These are phyloP conservation scores for Vitis rotundifolia DNA, from an alignment of 164 flowering plant genomes.

Conservation along the genomic window DNA sequence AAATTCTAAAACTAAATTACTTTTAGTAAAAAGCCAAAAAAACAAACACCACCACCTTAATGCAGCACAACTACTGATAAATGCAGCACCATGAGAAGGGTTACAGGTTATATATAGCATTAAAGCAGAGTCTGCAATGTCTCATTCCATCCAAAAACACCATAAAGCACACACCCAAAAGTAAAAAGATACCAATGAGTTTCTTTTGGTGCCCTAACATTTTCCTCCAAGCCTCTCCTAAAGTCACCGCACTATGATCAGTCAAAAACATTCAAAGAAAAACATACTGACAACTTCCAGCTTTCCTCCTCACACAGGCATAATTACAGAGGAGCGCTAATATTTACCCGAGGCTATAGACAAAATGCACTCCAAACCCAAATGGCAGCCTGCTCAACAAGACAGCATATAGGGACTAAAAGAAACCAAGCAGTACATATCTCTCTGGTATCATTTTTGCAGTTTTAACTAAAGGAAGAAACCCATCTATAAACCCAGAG, in stretches of 20 bases:
- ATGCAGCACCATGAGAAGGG: too few relatives aligned
- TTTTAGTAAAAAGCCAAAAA: too few relatives aligned
- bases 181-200: too few relatives aligned
- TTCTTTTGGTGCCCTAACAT: background rate
- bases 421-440: constrained; percentile 8
- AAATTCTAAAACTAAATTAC: too few relatives aligned
- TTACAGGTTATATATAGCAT: too few relatives aligned
- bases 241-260: background rate
- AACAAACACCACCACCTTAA: too few relatives aligned
- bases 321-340: background rate
- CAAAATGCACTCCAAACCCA: constrained; percentile 14
- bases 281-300: background rate
- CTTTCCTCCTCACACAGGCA: background rate
- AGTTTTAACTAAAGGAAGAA: constrained; percentile 17
- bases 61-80: too few relatives aligned
- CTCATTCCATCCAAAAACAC: too few relatives aligned
- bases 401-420: constrained; percentile 3
- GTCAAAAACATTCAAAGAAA: background rate
- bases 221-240: constrained; percentile 7
- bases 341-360: constrained; percentile 2
- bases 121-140: too few relatives aligned
- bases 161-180: too few relatives aligned
- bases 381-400: constrained; percentile 1
- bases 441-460: constrained; percentile 23
- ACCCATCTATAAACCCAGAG: constrained; percentile 15